phyloP scores from a whole-genome alignment of 805 yeast genomes.

The Cyberlindnera mrakii region DNA sequence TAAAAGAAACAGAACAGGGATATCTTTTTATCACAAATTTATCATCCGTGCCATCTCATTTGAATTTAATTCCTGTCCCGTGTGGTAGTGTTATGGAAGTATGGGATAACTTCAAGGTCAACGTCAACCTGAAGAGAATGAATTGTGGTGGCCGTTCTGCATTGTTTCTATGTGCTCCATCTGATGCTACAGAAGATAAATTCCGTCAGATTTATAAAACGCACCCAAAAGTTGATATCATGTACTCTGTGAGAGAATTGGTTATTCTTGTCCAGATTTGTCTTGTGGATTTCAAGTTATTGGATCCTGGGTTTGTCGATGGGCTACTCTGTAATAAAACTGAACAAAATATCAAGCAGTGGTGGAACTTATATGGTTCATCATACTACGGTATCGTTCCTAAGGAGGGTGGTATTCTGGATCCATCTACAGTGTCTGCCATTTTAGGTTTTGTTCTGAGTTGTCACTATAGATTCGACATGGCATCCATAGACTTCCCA shows the following conservation, averaged over 20 bases:
- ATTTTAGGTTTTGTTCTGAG: slow-evolving; percentile 72
- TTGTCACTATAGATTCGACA: slow-evolving; percentile 57
- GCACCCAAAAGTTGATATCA: slow-evolving; percentile 28
- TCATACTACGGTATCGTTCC: slow-evolving; percentile 32
- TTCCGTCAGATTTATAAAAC: slow-evolving; percentile 70
- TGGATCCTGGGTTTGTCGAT: slow-evolving; percentile 68
- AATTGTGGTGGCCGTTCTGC: slow-evolving; percentile 86
- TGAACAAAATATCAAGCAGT: slow-evolving; percentile 56
- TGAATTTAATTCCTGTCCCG: slow-evolving; percentile 66
- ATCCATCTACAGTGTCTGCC: slow-evolving; percentile 69
- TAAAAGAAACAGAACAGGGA: slow-evolving; percentile 58
- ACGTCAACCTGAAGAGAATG: slow-evolving; percentile 68
- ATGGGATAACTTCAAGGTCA: slow-evolving; percentile 56
- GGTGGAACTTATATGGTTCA: slow-evolving; percentile 80
- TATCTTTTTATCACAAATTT: slow-evolving; percentile 73
- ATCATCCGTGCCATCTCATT: slow-evolving; percentile 70
- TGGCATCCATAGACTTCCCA: slow-evolving; percentile 56
- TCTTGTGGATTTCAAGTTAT: slow-evolving; percentile 68
- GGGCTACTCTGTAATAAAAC: slow-evolving; percentile 82
- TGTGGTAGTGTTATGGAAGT: slow-evolving; percentile 43
- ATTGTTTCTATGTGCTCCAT: slow-evolving; percentile 59
- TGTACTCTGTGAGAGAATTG: slow-evolving; percentile 41
- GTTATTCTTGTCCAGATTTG: slow-evolving; percentile 70
- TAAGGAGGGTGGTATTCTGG: slow-evolving; percentile 53
- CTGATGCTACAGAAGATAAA: slow-evolving; percentile 76